A percentile compares a stretch with the other conserved stretches of the same genome.
These are phyloP conservation scores for Heimioporus punctisporus DNA, from an alignment of 1,284 basidiomycete genomes.

Conservation along the genomic window DNA sequence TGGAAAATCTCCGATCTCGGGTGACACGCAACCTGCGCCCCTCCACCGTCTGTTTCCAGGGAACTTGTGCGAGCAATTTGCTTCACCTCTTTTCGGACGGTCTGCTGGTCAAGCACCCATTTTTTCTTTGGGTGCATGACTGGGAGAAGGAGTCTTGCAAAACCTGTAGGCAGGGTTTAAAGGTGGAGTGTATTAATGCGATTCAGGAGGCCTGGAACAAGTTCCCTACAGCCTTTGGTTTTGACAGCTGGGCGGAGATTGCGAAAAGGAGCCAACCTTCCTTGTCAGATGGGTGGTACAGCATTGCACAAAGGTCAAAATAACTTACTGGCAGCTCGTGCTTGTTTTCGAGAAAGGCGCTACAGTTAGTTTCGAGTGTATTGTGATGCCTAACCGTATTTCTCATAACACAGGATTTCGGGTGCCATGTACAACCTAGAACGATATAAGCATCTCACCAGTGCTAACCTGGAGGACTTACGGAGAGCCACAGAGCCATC, in stretches of 20 bases:
- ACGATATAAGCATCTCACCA: conserved; percentile 8
- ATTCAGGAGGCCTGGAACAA: neutral
- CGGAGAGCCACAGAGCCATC: conserved; percentile 98
- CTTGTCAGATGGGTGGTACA: too few species aligned
- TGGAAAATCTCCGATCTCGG: neutral
- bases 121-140: neutral
- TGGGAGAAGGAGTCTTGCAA: conserved; percentile 8
- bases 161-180: neutral
- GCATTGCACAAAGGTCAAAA: too few species aligned
- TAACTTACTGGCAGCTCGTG: too few species aligned
- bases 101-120: too few species aligned
- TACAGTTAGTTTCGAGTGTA: too few species aligned
- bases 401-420: conserved; percentile 96
- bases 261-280: neutral
- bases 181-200: neutral
- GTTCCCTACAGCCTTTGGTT: neutral
- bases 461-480: conserved; percentile 40
- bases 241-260: conserved; percentile 5
- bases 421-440: conserved; percentile 96
- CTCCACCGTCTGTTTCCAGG: too few species aligned
- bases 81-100: too few species aligned
- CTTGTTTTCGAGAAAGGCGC: too few species aligned
- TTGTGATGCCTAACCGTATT: too few species aligned
- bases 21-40: neutral
- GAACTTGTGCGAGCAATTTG: too few species aligned